Conservation (phyloP, 305 asterid genomes). For the Solanum hybrid region DNA sequence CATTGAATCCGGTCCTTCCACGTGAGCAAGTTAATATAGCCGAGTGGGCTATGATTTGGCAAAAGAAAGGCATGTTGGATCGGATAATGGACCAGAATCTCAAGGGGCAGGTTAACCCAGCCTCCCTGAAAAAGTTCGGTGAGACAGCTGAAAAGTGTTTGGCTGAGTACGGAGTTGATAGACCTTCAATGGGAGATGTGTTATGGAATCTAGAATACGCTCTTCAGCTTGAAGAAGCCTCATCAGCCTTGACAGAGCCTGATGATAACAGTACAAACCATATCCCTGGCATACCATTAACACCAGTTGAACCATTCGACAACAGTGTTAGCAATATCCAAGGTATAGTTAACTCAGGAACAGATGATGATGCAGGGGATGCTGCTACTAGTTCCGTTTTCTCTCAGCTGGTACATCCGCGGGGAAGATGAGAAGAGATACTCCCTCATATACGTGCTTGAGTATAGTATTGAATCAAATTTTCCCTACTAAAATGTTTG, state of each 20-base stretch:
- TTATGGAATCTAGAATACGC: slow-evolving; percentile 93
- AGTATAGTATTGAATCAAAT: slow-evolving; percentile 12
- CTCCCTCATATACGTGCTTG: background rate
- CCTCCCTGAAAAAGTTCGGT: slow-evolving; percentile 82
- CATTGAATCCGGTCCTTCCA: slow-evolving; percentile 86
- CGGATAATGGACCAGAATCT: slow-evolving; percentile 73
- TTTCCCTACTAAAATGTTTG: slow-evolving; percentile 9
- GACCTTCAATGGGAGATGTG: slow-evolving; percentile 99
- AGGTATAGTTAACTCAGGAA: slow-evolving; percentile 49
- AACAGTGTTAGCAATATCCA: slow-evolving; percentile 73
- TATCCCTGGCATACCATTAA: slow-evolving; percentile 56
- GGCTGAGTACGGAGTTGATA: slow-evolving; percentile 82
- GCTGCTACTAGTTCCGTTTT: slow-evolving; percentile 84
- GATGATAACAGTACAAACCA: slow-evolving; percentile 93
- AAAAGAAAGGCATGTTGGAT: slow-evolving; percentile 87
- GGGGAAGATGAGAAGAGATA: slow-evolving; percentile 59
- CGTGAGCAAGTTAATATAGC: slow-evolving; percentile 97
- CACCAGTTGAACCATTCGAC: slow-evolving; percentile 62
- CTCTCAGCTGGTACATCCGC: slow-evolving; percentile 94
- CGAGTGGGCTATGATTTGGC: slow-evolving; percentile 98
- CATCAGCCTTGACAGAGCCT: slow-evolving; percentile 72
- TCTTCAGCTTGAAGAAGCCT: slow-evolving; percentile 91
- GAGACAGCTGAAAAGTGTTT: slow-evolving; percentile 93
- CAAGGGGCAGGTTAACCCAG: slow-evolving; percentile 60
- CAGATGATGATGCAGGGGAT: slow-evolving; percentile 77